Evolutionary conservation across 1,139 yeast genomes (phyloP), one percentile per base, ranked within the genome.

Genomic region (Candida anutae): DNA sequence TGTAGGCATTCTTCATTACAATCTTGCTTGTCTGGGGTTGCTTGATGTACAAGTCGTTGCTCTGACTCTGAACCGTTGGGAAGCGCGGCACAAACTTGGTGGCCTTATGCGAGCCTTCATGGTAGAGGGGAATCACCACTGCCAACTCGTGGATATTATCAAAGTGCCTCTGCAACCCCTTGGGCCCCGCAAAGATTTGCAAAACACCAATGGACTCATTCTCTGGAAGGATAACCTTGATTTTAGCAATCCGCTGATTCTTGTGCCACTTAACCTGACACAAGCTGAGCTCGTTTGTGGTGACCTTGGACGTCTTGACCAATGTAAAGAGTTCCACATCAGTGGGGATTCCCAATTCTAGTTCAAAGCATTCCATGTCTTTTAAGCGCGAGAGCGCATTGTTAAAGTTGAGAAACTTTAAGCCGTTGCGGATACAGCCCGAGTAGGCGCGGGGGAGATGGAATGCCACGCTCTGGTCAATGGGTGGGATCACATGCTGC

Each of bases 361-460:
- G 62, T 52, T 90, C 96, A 35, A 78, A 79, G 18, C 82, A 58
- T 46, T 90, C 97, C 29, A 72, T 63, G 45, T 85, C 93, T 31
- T 70, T 65, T 38, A 88, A 55, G 37, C 80, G 70, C 3, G 90
- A 74, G 36, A 85, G 58, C 0, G 94, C 84, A 36, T 84, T 79
- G 50, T 84, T 82, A 54, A 71, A 88, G 47, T 76, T 79, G 37
- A 73, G 59, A 34, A 87, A 66, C 33, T 62, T 62, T 23, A 88
- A 50, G 3, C 64, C 62, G 42, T 74, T 71, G 23, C 60, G 63
- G 52, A 80, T 74, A 40, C 80, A 85, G 1, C 88, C 82, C 2
- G 95, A 90, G 45, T 85, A 84, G 11, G 82, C 75, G 25, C 94
- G 68, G 0, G 97, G 98, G 28, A 88, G 59, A 27, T 87, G 74